Percentiles rank a stretch among this genome's conserved stretches.
Evolutionary conservation across 805 yeast species (phyloP).

Genomic region (Yarrowia sp.): DNA sequence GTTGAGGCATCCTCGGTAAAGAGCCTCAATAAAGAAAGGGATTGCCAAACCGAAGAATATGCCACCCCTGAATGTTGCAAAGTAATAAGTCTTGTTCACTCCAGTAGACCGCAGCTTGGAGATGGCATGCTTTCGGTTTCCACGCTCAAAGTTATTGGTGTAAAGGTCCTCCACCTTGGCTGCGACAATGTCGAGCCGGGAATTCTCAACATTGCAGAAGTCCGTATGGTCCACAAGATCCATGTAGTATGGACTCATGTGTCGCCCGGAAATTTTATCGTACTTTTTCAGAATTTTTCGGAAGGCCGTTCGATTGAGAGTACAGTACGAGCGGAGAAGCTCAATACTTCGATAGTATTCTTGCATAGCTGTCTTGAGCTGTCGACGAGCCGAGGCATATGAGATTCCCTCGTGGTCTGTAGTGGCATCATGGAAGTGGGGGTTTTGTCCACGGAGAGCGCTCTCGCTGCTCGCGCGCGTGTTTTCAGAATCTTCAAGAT

Average conservation of each 20-base stretch:
- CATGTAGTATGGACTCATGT: conserved; percentile 59
- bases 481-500: neutral
- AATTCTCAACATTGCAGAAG: conserved; percentile 61
- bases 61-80: conserved; percentile 65
- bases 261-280: conserved; percentile 70
- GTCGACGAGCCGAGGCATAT: conserved; percentile 68
- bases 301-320: conserved; percentile 84
- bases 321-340: conserved; percentile 70
- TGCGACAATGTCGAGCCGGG: conserved; percentile 68
- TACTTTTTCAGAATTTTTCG: conserved; percentile 88
- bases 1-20: conserved; percentile 60
- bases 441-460: conserved; percentile 41
- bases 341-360: conserved; percentile 80
- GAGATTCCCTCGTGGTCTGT: conserved; percentile 54
- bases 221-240: conserved; percentile 62
- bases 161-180: conserved; percentile 70
- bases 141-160: conserved; percentile 70
- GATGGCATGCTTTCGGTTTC: conserved; percentile 72
- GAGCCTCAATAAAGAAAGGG: conserved; percentile 69
- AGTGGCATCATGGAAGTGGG: conserved; percentile 11
- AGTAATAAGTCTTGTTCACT: conserved; percentile 51
- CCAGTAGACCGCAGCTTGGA: conserved; percentile 67
- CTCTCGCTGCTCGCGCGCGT: conserved; percentile 7
- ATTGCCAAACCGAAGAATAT: conserved; percentile 70
- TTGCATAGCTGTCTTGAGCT: conserved; percentile 68